A percentile compares a stretch with the other conserved stretches of the same genome.
Conservation (phyloP, 345 rosid species). For the Kandelia obovata region DNA sequence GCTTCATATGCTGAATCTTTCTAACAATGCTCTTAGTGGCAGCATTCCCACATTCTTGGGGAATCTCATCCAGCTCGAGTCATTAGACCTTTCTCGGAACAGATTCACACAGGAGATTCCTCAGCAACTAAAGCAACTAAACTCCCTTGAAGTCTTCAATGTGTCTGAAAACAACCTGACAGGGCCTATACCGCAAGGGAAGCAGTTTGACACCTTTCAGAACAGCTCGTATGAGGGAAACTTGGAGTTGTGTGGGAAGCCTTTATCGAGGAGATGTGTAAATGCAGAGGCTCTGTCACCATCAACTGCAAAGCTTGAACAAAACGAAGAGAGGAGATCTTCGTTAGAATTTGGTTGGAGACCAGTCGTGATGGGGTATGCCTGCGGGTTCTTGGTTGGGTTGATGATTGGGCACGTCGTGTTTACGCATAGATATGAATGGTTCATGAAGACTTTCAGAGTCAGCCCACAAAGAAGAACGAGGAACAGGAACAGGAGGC, state of each 20-base stretch:
- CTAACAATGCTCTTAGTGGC: not conserved
- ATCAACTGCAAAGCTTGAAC: not conserved
- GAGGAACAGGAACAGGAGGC: not conserved
- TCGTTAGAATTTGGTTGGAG: not conserved
- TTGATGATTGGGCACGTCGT: not conserved
- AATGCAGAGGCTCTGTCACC: not conserved
- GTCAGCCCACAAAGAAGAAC: not conserved
- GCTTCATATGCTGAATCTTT: not conserved
- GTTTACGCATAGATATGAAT: not conserved
- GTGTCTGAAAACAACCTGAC: not conserved
- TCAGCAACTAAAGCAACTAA: not conserved
- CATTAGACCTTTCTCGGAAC: constrained; percentile 3
- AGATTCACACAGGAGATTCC: constrained; percentile 3
- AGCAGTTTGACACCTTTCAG: not conserved
- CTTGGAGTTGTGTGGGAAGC: not conserved
- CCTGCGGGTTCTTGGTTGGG: not conserved
- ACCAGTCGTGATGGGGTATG: not conserved
- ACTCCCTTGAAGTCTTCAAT: not conserved
- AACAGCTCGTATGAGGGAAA: not conserved
- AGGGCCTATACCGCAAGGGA: constrained; percentile 7
- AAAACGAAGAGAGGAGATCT: no score
- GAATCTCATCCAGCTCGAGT: not conserved
- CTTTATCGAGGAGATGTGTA: not conserved
- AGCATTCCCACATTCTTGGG: not conserved
- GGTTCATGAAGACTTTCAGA: not conserved